Evolutionary conservation across 2,329 filamentous ascomycete genomes (phyloP).

Genomic region (Leptographium flavum): DNA sequence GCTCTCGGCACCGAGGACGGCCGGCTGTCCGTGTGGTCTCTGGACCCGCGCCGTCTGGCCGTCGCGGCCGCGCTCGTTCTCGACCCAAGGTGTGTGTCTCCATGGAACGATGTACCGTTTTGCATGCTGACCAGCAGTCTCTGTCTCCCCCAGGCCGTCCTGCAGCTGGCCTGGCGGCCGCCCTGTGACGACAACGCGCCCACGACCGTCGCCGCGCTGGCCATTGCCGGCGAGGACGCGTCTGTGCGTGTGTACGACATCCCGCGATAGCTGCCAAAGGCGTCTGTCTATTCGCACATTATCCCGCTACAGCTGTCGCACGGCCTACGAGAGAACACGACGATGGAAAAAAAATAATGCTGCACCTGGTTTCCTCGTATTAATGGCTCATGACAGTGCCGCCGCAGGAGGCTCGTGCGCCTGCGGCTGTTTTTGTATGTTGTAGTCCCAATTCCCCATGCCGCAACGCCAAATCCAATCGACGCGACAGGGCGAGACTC

Average conservation of each 20-base stretch:
- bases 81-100: constrained; percentile 23
- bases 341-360: not conserved
- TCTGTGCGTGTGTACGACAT: constrained; percentile 44
- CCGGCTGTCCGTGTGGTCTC: constrained; percentile 25
- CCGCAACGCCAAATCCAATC: not conserved
- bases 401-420: too few relatives aligned
- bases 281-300: not conserved
- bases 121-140: constrained; percentile 21
- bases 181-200: constrained; percentile 6
- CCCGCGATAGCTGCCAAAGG: constrained; percentile 12
- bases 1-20: constrained; percentile 46
- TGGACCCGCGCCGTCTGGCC: constrained; percentile 22
- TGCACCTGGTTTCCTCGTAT: not conserved
- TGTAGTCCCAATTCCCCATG: not conserved
- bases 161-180: constrained; percentile 58
- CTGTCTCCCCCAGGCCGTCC: constrained; percentile 48
- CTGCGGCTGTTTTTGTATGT: not conserved
- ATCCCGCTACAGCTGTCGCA: too few relatives aligned
- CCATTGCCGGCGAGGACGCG: constrained; percentile 45
- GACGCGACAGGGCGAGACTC: too few relatives aligned
- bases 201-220: constrained; percentile 20
- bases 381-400: not conserved
- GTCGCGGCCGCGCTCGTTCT: constrained; percentile 22
- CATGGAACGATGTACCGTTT: not conserved
- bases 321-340: too few relatives aligned